Conservation (phyloP, 164 flowering plant genomes). For the Stephania yunnanensis region DNA sequence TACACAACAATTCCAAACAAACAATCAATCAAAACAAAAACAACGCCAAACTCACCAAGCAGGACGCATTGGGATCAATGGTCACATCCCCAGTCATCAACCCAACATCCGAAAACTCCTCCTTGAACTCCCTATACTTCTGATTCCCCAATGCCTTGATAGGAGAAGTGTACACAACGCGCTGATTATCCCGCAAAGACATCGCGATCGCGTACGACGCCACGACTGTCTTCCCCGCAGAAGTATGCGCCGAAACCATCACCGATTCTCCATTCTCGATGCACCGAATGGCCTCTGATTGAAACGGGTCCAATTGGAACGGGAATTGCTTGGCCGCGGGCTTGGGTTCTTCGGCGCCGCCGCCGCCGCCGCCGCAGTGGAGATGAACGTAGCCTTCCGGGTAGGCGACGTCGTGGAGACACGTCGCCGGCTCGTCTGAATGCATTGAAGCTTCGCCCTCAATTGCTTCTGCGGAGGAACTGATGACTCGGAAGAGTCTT, state of each 20-base stretch:
- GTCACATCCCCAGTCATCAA: conserved; percentile 99
- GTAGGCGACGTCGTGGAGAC: conserved; percentile 82
- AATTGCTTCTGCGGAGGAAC: conserved; percentile 35
- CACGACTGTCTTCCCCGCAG: conserved; percentile 98
- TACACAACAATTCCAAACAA: background rate
- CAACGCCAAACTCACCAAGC: conserved; percentile 52
- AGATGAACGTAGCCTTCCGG: conserved; percentile 50
- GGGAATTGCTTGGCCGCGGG: conserved; percentile 89
- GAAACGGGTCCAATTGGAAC: conserved; percentile 85
- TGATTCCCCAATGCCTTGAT: conserved; percentile 97
- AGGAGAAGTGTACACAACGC: conserved; percentile 97
- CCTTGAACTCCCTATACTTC: conserved; percentile 88
- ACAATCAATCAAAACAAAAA: background rate
- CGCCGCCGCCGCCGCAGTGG: background rate
- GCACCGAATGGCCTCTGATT: conserved; percentile 83
- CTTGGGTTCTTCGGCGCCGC: conserved; percentile 13
- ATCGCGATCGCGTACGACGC: conserved; percentile 93
- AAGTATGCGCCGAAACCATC: conserved; percentile 98
- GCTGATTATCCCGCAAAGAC: conserved; percentile 78
- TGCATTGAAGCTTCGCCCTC: conserved; percentile 18
- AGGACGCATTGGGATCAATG: conserved; percentile 95
- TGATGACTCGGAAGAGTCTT: conserved; percentile 21
- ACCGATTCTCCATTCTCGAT: conserved; percentile 82
- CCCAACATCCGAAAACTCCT: conserved; percentile 96
- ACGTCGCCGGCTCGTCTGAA: conserved; percentile 44